Evolutionary conservation across 345 rosid genomes (phyloP), one percentile per base, ranked within the genome.

Genomic region (Ceriops zippeliana): DNA sequence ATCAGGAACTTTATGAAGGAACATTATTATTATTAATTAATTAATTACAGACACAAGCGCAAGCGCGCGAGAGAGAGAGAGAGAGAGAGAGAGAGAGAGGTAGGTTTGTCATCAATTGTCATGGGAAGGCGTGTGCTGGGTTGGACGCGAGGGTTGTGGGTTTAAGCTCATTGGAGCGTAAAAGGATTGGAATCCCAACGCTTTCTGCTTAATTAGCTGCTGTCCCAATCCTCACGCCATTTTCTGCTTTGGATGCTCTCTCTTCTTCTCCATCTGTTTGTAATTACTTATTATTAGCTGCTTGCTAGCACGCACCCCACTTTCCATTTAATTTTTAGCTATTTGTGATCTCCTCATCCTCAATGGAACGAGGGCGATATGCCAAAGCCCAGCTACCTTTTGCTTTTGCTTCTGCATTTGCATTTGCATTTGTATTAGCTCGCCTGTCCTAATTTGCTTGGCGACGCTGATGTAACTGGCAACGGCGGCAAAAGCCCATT

Each of bases 231-330:
- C 71, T 75, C 34, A 4, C 78, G 34, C 75, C 74, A 67, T 83
- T 76, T 59, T 85, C 85, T 85, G 78, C 28, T 73, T 83, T 85
- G 83, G 87, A 73, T 52, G 71, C 74, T 75, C 69, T 67, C 35
- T 62, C 35, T 24, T 30, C 69, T 47, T 47, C 52, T 31, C 52
- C 49, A 6, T 52, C 13, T 38, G 10, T 9, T 38, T 38, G 47
- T 38, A 34, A 34, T 34, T 34, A 2, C 16, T 15, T 2, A 42
- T 2, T 15, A 42, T 13, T 42, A 42, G 49, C 49, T 42, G 49
- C 49, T 42, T 42, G 49, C 49, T 11, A 13, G 17, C 28, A 24
- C 28, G 1, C 59, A 24, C 24, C 17, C 30, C 24, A 10, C 7
- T 22, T 6, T n/a, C 7, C 42, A 30, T 42, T 16, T 38, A 2